Evolutionary conservation across 352 stramenopile species (phyloP).

Genomic region (Pythium biforme): DNA sequence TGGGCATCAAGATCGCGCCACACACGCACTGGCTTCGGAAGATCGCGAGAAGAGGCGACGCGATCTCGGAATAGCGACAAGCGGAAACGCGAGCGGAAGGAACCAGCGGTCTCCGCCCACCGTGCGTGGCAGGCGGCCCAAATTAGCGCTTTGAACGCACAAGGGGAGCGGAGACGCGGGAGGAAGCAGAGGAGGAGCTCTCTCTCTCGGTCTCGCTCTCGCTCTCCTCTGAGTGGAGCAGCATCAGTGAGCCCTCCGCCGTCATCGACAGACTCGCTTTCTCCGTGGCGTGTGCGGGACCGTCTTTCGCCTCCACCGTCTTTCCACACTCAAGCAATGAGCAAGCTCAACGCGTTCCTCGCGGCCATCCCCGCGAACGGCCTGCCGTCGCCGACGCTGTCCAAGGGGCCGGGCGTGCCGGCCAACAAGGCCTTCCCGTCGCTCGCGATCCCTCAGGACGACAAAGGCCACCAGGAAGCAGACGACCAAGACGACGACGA

Average conservation of each 20-base stretch:
- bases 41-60: neutral
- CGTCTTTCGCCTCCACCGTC: neutral
- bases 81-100: too few relatives aligned
- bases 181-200: neutral
- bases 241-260: too few relatives aligned
- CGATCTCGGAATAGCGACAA: slow-evolving; percentile 2
- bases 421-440: slow-evolving; percentile 23
- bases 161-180: too few relatives aligned
- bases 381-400: slow-evolving; percentile 30
- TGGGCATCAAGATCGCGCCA: neutral
- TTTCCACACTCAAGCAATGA: slow-evolving; percentile 11
- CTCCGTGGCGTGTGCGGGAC: neutral
- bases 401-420: slow-evolving; percentile 1
- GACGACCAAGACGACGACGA: slow-evolving; percentile 7
- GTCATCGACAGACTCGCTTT: slow-evolving; percentile 12
- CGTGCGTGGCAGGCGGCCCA: neutral
- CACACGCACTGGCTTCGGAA: neutral
- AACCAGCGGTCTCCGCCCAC: neutral
- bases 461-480: neutral
- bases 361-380: slow-evolving; percentile 64
- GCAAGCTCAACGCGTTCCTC: slow-evolving; percentile 79
- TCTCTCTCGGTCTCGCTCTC: too few relatives aligned
- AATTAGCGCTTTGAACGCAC: neutral
- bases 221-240: too few relatives aligned
- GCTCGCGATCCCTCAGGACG: slow-evolving; percentile 20